A percentile compares a stretch with the other conserved stretches of the same genome.
Evolutionary conservation across 805 yeast species (phyloP).

Genomic region (Zygosaccharomyces gambellarensis): DNA sequence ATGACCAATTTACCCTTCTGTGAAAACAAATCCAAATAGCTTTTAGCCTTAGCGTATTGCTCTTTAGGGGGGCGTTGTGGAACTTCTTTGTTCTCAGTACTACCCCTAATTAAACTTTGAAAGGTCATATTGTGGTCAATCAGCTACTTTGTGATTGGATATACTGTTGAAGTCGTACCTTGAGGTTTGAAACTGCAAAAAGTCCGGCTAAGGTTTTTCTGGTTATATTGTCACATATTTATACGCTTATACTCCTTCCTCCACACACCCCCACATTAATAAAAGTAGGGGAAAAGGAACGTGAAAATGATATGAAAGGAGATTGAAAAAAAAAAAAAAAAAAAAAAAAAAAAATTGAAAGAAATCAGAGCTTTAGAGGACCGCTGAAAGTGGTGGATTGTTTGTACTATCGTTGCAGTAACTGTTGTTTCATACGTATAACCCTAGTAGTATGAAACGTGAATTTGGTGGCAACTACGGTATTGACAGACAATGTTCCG

Average conservation of each 20-base stretch:
- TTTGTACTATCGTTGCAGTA: no score
- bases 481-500: no score
- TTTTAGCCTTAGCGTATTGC: slow-evolving; percentile 11
- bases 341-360: not conserved
- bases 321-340: not conserved
- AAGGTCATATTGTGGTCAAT: slow-evolving; percentile 9
- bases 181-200: no score
- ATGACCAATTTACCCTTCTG: slow-evolving; percentile 78
- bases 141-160: not conserved
- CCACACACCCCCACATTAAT: not conserved
- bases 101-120: slow-evolving; percentile 15
- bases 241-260: not conserved
- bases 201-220: slow-evolving; percentile 32
- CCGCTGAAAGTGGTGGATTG: no score
- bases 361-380: no score
- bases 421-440: not conserved
- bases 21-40: slow-evolving; percentile 57
- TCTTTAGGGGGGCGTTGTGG: slow-evolving; percentile 20
- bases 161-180: no score
- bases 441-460: not conserved
- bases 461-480: not conserved
- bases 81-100: slow-evolving; percentile 11
- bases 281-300: not conserved
- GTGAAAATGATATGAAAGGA: not conserved
- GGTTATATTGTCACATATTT: not conserved